Conservation (phyloP, 192 early-diverging fungal genomes). For the Lobosporangium transversale region DNA sequence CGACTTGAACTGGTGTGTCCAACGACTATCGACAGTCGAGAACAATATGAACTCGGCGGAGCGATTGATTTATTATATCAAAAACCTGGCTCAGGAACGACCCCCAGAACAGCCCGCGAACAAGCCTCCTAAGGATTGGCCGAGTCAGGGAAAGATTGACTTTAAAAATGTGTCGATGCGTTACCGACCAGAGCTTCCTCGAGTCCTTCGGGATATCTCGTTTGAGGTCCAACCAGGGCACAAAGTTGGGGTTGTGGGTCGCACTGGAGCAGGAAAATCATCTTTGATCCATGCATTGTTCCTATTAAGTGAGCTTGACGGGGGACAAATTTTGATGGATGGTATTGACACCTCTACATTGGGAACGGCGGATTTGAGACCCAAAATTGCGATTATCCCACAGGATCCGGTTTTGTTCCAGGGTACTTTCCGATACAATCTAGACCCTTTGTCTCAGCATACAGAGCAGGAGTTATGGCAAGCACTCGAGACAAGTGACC, state of each 20-base stretch:
- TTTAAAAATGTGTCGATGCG: constrained; percentile 77
- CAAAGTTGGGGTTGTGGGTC: constrained; percentile 93
- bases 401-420: constrained; percentile 71
- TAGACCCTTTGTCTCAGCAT: constrained; percentile 63
- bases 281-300: constrained; percentile 82
- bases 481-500: constrained; percentile 71
- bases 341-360: constrained; percentile 77
- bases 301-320: constrained; percentile 75
- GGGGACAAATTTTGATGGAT: constrained; percentile 74
- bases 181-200: constrained; percentile 75
- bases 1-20: constrained; percentile 74
- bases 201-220: constrained; percentile 82
- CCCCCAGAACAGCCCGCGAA: constrained; percentile 19
- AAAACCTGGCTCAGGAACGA: constrained; percentile 38
- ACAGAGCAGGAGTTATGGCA: constrained; percentile 76
- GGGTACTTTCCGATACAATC: constrained; percentile 66
- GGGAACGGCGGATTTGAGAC: constrained; percentile 79
- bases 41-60: constrained; percentile 54
- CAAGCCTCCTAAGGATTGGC: constrained; percentile 65
- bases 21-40: constrained; percentile 70
- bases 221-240: constrained; percentile 69
- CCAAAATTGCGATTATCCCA: constrained; percentile 85
- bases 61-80: constrained; percentile 37
- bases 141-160: constrained; percentile 72
- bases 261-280: constrained; percentile 89